Base-by-base conservation (phyloP, 495 filamentous ascomycete genomes). In the Lindgomyces ingoldianus region DNA sequence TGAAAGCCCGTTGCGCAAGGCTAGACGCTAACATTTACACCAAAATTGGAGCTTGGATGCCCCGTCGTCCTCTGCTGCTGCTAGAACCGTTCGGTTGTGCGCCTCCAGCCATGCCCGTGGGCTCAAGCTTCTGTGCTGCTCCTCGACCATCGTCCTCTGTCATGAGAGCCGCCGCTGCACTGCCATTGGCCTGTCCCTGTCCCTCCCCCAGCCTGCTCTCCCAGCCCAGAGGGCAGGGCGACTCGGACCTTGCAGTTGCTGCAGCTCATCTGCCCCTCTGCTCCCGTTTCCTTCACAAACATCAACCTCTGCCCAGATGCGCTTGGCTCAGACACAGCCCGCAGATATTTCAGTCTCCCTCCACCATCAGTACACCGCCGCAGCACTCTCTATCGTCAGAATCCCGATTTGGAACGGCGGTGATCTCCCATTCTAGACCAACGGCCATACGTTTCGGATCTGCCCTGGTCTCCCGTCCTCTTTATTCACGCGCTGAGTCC, bases 61-160 rank as follows among this genome's bases (percentile, higher is more conserved):
- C 41, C 39, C 46, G 48, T 25, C 18, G 51, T 51, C 58, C 52
- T 62, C 54, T 67, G 64, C 57, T 50, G 64, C 64, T 67, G 24
- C 64, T 67, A 51, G 64, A 67, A 67, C 64, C 42, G 64, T 67
- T 67, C 64, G 64, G 58, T 62, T 67, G 64, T 58, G 61, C 47
- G 57, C 57, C 64, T 46, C 44, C 58, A 62, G 57, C 64, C 64
- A 62, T 62, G 64, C 51, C 64, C 54, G 60, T 49, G 53, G 47
- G 59, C 52, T 64, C 60, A 68, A 68, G 65, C 65, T 64, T 57
- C 64, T 50, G 33, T 39, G 41, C 36, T 56, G 25, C 49, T 60
- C 36, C 49, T 60, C 63, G 29, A 60, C 60, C 57, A 26, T 46
- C 36, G 21, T 3, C 29, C 44, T 33, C 54, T 53, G 52, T 61